Percentiles rank a stretch among this genome's conserved stretches.
Conservation (phyloP, 768 basidiomycete species). For the Naganishia randhawae region DNA sequence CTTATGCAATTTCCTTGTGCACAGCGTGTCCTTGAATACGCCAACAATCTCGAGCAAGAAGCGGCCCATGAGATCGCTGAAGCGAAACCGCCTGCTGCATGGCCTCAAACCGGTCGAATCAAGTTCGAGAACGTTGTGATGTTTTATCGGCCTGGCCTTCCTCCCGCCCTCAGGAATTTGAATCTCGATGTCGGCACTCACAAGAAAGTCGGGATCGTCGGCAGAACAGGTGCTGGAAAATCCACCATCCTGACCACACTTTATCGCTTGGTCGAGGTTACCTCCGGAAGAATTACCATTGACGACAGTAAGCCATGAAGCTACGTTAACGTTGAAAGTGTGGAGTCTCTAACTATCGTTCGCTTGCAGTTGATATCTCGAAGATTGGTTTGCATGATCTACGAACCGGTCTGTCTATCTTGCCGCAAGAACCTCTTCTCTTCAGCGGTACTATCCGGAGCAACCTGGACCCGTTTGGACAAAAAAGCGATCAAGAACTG, state of each 20-base stretch:
- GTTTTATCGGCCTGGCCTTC: conserved; percentile 81
- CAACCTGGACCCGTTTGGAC: conserved; percentile 84
- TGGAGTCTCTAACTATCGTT: not conserved
- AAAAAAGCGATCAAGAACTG: conserved; percentile 57
- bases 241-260: conserved; percentile 84
- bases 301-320: conserved; percentile 56
- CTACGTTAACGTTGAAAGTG: too few relatives aligned
- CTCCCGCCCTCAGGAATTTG: conserved; percentile 77
- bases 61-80: conserved; percentile 65
- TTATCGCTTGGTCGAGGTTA: conserved; percentile 76
- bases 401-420: conserved; percentile 54
- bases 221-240: conserved; percentile 72
- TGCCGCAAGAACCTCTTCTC: conserved; percentile 68
- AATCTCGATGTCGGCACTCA: conserved; percentile 66
- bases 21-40: conserved; percentile 72
- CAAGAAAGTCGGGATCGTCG: conserved; percentile 91
- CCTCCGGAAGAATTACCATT: conserved; percentile 68
- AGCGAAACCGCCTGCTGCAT: conserved; percentile 59
- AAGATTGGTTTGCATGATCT: conserved; percentile 72
- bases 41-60: conserved; percentile 75
- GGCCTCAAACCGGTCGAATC: conserved; percentile 73
- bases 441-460: conserved; percentile 58
- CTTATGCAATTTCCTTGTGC: conserved; percentile 57
- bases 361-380: conserved; percentile 63
- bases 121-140: conserved; percentile 72